Conservation (phyloP, 371 early-diverging fungal species). For the Basidiobolus meristosporus region DNA sequence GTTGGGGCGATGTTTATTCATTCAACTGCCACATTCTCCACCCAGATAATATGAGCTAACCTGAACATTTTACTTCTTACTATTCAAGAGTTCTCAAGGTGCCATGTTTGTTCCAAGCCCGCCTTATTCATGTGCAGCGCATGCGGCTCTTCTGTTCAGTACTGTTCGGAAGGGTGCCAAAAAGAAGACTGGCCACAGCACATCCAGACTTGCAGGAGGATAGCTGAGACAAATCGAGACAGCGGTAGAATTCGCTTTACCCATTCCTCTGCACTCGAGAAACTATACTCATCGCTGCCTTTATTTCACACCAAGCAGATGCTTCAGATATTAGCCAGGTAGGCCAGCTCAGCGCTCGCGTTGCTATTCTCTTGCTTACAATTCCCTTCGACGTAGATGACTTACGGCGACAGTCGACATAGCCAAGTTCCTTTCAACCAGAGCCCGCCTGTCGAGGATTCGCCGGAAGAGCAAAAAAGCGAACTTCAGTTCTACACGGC, state of each 20-base stretch:
- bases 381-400: background rate
- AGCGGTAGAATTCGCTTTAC: background rate
- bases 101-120: background rate
- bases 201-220: background rate
- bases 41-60: no score
- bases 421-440: no score
- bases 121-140: background rate
- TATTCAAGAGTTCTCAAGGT: no score
- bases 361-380: background rate
- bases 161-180: constrained; percentile 3
- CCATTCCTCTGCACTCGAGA: background rate
- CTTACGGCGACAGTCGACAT: no score
- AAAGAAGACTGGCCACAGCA: constrained; percentile 2
- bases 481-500: constrained; percentile 56
- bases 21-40: no score
- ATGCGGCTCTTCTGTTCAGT: background rate
- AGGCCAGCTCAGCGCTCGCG: background rate
- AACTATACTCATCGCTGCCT: background rate
- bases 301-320: background rate
- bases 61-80: no score
- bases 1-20: no score
- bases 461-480: constrained; percentile 12
- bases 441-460: no score
- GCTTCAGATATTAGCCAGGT: background rate
- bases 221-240: background rate